Evolutionary conservation across 2,329 filamentous ascomycete genomes (phyloP).

Genomic region (Cladosporium cucumerinum): DNA sequence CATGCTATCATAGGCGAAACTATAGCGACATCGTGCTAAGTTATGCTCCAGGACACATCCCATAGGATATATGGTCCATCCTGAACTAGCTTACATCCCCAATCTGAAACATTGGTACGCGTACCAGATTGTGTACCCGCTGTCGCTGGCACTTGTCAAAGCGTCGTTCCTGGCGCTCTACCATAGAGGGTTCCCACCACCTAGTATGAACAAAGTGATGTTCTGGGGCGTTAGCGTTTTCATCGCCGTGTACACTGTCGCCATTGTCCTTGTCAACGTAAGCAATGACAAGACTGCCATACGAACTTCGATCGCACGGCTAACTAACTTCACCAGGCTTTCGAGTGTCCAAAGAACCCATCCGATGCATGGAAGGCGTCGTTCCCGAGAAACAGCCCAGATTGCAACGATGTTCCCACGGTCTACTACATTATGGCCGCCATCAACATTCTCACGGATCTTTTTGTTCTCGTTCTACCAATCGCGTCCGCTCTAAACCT

Average conservation of each 20-base stretch:
- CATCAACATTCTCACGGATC: constrained; percentile 9
- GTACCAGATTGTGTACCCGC: constrained; percentile 29
- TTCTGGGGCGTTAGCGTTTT: background rate
- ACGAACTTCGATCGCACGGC: no score
- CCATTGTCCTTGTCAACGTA: constrained; percentile 3
- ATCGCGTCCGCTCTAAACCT: background rate
- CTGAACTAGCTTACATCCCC: constrained; percentile 17
- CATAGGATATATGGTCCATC: background rate
- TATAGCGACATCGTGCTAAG: background rate
- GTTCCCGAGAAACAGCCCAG: background rate
- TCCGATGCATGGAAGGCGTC: constrained; percentile 8
- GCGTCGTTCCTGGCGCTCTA: constrained; percentile 28
- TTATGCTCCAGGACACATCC: background rate
- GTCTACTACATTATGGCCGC: background rate
- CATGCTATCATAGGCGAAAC: background rate
- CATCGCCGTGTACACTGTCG: background rate
- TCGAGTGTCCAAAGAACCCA: constrained; percentile 6
- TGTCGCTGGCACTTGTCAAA: constrained; percentile 27
- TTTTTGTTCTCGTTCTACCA: background rate
- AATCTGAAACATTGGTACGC: constrained; percentile 29
- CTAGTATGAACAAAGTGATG: background rate
- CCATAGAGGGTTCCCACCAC: constrained; percentile 13
- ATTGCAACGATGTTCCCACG: background rate
- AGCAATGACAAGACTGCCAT: background rate
- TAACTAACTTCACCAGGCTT: constrained; percentile 4